phyloP scores from a whole-genome alignment of 1,284 basidiomycete genomes.

The Coriolopsis trogii region DNA sequence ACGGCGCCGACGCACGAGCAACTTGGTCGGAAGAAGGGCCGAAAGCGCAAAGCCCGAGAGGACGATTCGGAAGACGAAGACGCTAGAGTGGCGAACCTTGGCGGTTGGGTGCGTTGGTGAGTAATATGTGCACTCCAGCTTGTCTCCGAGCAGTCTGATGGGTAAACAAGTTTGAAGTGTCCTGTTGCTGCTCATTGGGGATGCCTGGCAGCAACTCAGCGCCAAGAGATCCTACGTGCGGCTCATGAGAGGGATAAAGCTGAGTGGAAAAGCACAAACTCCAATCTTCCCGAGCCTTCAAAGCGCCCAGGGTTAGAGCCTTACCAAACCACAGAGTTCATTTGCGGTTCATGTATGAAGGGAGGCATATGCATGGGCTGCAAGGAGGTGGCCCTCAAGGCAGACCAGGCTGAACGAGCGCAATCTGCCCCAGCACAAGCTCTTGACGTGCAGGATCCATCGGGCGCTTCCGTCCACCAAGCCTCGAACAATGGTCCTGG shows the following conservation, averaged over 20 bases:
- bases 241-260: slow-evolving; percentile 53
- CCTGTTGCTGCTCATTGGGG: slow-evolving; percentile 80
- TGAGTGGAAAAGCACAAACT: slow-evolving; percentile 37
- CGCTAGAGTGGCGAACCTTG: slow-evolving; percentile 55
- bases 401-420: slow-evolving; percentile 35
- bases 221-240: slow-evolving; percentile 73
- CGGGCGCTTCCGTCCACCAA: no score
- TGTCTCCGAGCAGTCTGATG: not conserved
- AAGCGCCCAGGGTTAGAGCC: slow-evolving; percentile 50
- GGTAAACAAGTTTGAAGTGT: slow-evolving; percentile 65
- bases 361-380: slow-evolving; percentile 81
- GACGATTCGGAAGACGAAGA: slow-evolving; percentile 55
- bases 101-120: slow-evolving; percentile 88
- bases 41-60: slow-evolving; percentile 45
- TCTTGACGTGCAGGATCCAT: not conserved
- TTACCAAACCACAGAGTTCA: slow-evolving; percentile 74
- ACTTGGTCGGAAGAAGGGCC: slow-evolving; percentile 40
- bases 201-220: slow-evolving; percentile 69
- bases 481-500: no score
- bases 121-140: slow-evolving; percentile 20
- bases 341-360: slow-evolving; percentile 77
- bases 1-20: slow-evolving; percentile 57
- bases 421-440: slow-evolving; percentile 18
- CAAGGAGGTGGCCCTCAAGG: slow-evolving; percentile 55
- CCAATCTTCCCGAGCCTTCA: slow-evolving; percentile 28